Percentiles rank a stretch among this genome's conserved stretches.
These are phyloP conservation scores for Rhizopus sp. DNA, from an alignment of 371 early-diverging fungal genomes.

Conservation along the genomic window DNA sequence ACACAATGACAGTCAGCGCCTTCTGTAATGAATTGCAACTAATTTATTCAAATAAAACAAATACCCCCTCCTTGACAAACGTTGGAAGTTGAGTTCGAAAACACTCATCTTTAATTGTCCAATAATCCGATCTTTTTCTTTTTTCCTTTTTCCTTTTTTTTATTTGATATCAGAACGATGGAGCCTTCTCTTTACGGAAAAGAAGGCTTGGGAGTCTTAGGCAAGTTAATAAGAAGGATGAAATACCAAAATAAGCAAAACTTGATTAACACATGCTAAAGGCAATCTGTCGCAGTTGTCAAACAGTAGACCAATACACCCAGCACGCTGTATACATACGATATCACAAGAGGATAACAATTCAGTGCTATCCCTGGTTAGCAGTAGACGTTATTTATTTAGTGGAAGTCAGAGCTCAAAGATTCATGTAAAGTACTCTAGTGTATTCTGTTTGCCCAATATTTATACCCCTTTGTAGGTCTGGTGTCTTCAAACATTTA, in stretches of 20 bases:
- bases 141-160: conserved; percentile 1
- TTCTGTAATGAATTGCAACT: too few species aligned
- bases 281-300: conserved; percentile 26
- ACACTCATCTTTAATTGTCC: neutral
- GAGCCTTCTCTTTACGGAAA: conserved; percentile 23
- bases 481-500: conserved; percentile 72
- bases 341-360: conserved; percentile 62
- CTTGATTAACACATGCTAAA: conserved; percentile 1
- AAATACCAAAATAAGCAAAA: neutral
- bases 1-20: too few species aligned
- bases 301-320: conserved; percentile 15
- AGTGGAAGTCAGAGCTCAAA: conserved; percentile 72
- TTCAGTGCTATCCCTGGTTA: conserved; percentile 71
- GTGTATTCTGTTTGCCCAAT: neutral
- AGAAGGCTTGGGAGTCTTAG: conserved; percentile 23
- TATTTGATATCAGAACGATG: conserved; percentile 5
- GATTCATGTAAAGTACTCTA: conserved; percentile 48
- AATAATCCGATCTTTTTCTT: neutral
- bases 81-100: too few species aligned
- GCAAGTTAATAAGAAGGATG: neutral
- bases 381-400: conserved; percentile 60
- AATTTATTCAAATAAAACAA: too few species aligned
- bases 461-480: conserved; percentile 41
- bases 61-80: too few species aligned
- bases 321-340: conserved; percentile 56